phyloP scores from a whole-genome alignment of 1,284 basidiomycete species.

The Rugosomyces carneus region DNA sequence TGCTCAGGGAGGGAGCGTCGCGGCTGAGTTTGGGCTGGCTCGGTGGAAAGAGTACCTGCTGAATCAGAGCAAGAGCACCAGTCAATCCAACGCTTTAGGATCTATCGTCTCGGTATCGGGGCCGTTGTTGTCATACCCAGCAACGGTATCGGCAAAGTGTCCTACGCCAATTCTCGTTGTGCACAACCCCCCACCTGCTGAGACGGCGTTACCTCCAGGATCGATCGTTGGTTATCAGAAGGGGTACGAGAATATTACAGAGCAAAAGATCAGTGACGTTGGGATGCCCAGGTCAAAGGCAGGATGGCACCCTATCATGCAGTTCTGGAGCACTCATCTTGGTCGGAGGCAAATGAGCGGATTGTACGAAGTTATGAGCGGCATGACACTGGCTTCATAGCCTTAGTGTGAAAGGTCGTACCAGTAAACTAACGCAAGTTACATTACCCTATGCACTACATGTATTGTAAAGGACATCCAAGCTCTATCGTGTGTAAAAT shows the following conservation, averaged over 20 bases:
- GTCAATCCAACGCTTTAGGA: slow-evolving; percentile 35
- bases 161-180: slow-evolving; percentile 63
- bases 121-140: slow-evolving; percentile 71
- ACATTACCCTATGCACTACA: neutral
- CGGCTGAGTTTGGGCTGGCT: slow-evolving; percentile 57
- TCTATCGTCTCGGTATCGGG: slow-evolving; percentile 70
- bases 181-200: slow-evolving; percentile 44
- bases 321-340: slow-evolving; percentile 77
- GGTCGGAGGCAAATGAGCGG: slow-evolving; percentile 56
- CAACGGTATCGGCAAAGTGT: slow-evolving; percentile 36
- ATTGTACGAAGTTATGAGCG: slow-evolving; percentile 70
- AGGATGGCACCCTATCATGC: slow-evolving; percentile 82
- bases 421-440: neutral
- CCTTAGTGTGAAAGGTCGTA: too few relatives aligned
- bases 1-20: slow-evolving; percentile 82
- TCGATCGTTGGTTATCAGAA: slow-evolving; percentile 49
- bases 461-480: slow-evolving; percentile 2
- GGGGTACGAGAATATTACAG: slow-evolving; percentile 46
- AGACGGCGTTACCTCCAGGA: slow-evolving; percentile 37
- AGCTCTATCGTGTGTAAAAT: neutral
- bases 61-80: slow-evolving; percentile 5
- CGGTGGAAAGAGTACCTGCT: slow-evolving; percentile 41
- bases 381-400: too few relatives aligned
- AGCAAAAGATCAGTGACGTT: slow-evolving; percentile 36
- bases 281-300: slow-evolving; percentile 74